phyloP scores from a whole-genome alignment of 1,139 yeast genomes.

The Candida labiduridarum region DNA sequence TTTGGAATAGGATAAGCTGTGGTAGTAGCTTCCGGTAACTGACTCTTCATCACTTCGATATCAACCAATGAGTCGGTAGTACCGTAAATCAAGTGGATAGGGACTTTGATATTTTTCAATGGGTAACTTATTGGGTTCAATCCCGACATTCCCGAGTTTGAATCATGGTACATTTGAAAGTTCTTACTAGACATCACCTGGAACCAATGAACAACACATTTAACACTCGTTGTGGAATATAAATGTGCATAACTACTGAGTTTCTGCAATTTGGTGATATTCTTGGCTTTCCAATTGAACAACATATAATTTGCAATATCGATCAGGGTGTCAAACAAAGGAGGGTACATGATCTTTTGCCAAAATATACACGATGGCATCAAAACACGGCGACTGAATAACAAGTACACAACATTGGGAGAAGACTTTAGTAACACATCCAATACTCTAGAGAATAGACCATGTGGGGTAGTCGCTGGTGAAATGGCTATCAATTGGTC shows the following conservation, averaged over 20 bases:
- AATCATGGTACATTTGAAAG: slow-evolving; percentile 87
- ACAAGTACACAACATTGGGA: slow-evolving; percentile 70
- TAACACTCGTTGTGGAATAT: slow-evolving; percentile 89
- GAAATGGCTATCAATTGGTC: slow-evolving; percentile 78
- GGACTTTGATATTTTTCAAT: slow-evolving; percentile 60
- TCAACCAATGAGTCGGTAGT: slow-evolving; percentile 81
- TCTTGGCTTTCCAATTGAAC: slow-evolving; percentile 76
- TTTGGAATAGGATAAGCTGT: slow-evolving; percentile 50
- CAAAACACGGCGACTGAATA: slow-evolving; percentile 75
- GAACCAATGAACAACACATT: slow-evolving; percentile 95
- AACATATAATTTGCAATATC: slow-evolving; percentile 67
- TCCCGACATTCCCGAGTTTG: slow-evolving; percentile 35
- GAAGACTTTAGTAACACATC: slow-evolving; percentile 78
- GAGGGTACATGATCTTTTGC: slow-evolving; percentile 83
- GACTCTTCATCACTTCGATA: slow-evolving; percentile 68
- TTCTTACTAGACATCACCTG: slow-evolving; percentile 81
- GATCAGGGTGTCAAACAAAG: slow-evolving; percentile 71
- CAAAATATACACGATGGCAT: slow-evolving; percentile 81
- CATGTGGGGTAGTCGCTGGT: slow-evolving; percentile 94
- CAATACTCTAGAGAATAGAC: slow-evolving; percentile 72
- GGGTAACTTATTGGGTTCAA: slow-evolving; percentile 46
- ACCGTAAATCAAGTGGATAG: slow-evolving; percentile 80
- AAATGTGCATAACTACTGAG: slow-evolving; percentile 77
- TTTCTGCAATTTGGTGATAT: slow-evolving; percentile 74
- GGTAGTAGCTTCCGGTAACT: slow-evolving; percentile 44